Base-by-base conservation (phyloP, 495 filamentous ascomycete species). In the Aspergillus diversus region DNA sequence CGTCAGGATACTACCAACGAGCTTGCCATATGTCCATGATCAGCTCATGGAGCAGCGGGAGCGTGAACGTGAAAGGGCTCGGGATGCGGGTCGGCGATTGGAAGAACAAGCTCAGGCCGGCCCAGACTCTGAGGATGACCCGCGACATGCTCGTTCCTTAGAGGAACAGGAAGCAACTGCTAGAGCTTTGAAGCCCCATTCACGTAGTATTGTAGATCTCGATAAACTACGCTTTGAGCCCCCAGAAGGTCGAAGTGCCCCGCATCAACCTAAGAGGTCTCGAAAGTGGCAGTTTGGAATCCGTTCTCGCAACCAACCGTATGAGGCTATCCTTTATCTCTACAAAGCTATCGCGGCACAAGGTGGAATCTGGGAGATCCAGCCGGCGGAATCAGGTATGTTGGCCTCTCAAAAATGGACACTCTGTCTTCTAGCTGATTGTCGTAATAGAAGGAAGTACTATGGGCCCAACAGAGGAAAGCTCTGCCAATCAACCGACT, bases 231-330 rank as follows among this genome's bases (percentile, higher is more conserved):
- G 85, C 80, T 64, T 86, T 43, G 82, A 88, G 62, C 87, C 88
- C 34, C 91, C 92, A 2, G 89, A 89, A 53, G 85, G 86, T 64
- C 86, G 86, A 12, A 83, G 86, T 7, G 81, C 85, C 31, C 76
- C 87, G 50, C 69, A 75, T 61, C 80, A 79, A 55, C 77, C 75
- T 32, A 93, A 90, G 72, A 90, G 88, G 73, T 77, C 87, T 4
- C 91, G 92, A 1, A 90, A 92, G 61, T 99, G 95, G 95, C 96
- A 98, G 74, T 99, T 98, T 71, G 95, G 95, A 34, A 99, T 99
- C 61, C 87, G 95, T 1, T 94, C 90, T 27, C 84, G 96, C 34
- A 99, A 97, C 73, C 90, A 92, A 27, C 95, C 96, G 0, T 88
- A 93, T 33, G 95, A 99, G 68, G 95, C 95, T 0, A 90, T 99